Evolutionary conservation across 2,329 filamentous ascomycete species (phyloP).

Genomic region (Mycosphaerelloides madeirae): DNA sequence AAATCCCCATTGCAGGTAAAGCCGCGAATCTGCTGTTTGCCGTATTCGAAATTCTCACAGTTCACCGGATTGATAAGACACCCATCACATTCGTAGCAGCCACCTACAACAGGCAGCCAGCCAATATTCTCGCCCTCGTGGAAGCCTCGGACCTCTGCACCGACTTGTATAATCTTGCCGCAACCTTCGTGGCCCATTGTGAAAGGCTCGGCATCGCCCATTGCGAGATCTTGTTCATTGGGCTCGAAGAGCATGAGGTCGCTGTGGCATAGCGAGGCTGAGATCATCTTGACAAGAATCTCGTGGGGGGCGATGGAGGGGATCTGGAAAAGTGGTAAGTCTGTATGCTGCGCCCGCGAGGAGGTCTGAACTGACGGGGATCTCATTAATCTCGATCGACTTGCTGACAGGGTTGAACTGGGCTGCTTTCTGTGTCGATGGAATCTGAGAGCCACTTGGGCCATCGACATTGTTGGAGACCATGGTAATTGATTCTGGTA

Average conservation of each 20-base stretch:
- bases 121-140: conserved; percentile 13
- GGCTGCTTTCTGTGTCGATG: conserved; percentile 13
- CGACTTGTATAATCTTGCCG: conserved; percentile 11
- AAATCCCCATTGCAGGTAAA: conserved; percentile 18
- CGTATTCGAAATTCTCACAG: conserved; percentile 13
- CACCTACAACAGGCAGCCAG: conserved; percentile 16
- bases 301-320: conserved; percentile 14
- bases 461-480: too few species aligned
- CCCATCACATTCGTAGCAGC: conserved; percentile 17
- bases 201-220: conserved; percentile 12
- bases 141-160: conserved; percentile 10
- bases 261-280: conserved; percentile 18
- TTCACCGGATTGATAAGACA: conserved; percentile 15
- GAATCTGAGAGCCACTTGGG: conserved; percentile 9
- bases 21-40: conserved; percentile 13
- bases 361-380: conserved; percentile 6
- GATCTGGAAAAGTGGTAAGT: conserved; percentile 1
- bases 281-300: conserved; percentile 17
- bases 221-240: conserved; percentile 12
- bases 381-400: conserved; percentile 13
- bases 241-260: conserved; percentile 19
- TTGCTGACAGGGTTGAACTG: conserved; percentile 15
- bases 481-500: too few species aligned
- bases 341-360: not conserved
- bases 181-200: conserved; percentile 20